Evolutionary conservation across 1,284 basidiomycete species (phyloP).

Genomic region (Sporisorium scitamineum): DNA sequence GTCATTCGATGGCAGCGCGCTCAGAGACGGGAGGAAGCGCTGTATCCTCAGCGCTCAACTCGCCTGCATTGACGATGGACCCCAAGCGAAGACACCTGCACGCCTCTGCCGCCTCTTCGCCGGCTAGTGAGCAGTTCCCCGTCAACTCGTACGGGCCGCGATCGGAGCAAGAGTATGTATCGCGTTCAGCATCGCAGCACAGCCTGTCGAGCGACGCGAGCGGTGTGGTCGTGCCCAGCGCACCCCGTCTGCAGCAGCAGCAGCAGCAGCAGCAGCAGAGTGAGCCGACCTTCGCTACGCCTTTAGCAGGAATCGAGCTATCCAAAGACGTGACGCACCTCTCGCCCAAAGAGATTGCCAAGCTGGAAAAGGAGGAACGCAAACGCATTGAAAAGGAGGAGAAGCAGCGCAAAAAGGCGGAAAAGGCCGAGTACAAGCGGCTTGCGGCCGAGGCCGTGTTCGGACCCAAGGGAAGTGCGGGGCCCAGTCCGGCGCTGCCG

Average conservation of each 20-base stretch:
- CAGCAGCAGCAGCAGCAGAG: constrained; percentile 14
- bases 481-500: constrained; percentile 19
- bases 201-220: constrained; percentile 27
- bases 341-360: constrained; percentile 40
- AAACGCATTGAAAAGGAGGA: constrained; percentile 45
- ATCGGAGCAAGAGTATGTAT: constrained; percentile 30
- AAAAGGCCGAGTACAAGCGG: constrained; percentile 49
- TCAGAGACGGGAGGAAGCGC: constrained; percentile 6
- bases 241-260: constrained; percentile 16
- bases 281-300: constrained; percentile 23
- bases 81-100: constrained; percentile 29
- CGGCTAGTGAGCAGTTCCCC: constrained; percentile 32
- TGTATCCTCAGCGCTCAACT: constrained; percentile 25
- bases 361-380: constrained; percentile 45
- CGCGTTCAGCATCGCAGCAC: constrained; percentile 38
- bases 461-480: constrained; percentile 47
- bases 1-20: constrained; percentile 22
- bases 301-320: constrained; percentile 28
- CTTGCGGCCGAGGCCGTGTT: constrained; percentile 51
- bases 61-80: constrained; percentile 39
- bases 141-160: constrained; percentile 48
- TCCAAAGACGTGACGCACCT: constrained; percentile 42
- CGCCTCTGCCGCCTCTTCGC: constrained; percentile 25
- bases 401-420: constrained; percentile 49
- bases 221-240: not conserved